Evolutionary conservation across 106 monocot species (phyloP), one percentile per base, ranked within the genome.

Genomic region (Dioscorea alata): DNA sequence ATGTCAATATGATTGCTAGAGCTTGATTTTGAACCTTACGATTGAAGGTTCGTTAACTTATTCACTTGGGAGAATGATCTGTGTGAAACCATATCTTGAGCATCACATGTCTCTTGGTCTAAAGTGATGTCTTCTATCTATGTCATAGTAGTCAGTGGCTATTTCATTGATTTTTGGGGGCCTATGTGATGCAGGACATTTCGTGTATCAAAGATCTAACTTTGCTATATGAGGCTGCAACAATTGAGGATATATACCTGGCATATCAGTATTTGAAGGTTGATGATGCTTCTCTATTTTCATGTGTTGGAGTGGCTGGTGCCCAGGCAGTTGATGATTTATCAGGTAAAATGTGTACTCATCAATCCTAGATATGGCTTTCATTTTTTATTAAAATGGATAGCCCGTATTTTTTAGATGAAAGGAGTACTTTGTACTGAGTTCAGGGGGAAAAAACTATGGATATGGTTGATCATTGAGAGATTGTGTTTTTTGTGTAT

Each of bases 231-330:
- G 94, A 94, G 75, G 81, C 84, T 75, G 89, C 86, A 50, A 89
- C 85, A n/a, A 76, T 93, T 63, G 99, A 99, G 63, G 99, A 99
- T 33, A 71, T 99, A 59, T 87, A 99, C 62, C 50, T 93, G 63
- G 99, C 99, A 25, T 99, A 93, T 81, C 79, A 84, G 62, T 80
- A 81, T 71, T 76, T 99, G 67, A 87, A 85, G 77, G 86, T 99
- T 24, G 99, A 99, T 65, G 93, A 99, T 65, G 80, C 71, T 61
- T 93, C 99, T 61, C 76, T 99, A 75, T 99, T 92, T 79, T 78
- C 90, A 21, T 99, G 99, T 73, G 78, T 99, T 65, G 99, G 99
- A 48, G 82, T 99, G 13, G 89, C 99, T 63, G 99, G 99, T 48
- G 74, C 69, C 62, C 85, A 85, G 49, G 67, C 88, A 70, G 71